Conservation (phyloP, 306 rosid genomes). For the Argentina anserina region DNA sequence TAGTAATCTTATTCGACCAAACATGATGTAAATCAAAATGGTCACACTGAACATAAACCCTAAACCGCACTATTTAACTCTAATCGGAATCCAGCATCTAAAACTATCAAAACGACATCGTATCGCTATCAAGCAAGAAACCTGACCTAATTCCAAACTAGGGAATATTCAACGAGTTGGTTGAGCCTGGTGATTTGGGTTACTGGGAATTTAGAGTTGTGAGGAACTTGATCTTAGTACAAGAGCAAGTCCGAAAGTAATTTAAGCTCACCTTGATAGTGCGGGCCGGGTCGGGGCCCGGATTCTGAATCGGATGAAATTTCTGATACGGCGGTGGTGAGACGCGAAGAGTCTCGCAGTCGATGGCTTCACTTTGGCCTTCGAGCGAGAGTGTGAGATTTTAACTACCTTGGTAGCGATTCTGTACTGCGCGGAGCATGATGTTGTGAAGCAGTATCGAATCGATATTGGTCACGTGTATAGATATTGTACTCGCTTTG, state of each 20-base stretch:
- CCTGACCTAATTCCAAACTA: background rate
- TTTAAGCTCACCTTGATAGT: constrained; percentile 5
- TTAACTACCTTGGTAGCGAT: background rate
- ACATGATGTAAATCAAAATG: background rate
- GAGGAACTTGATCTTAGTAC: background rate
- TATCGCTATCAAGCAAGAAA: background rate
- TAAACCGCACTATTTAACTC: constrained; percentile 27
- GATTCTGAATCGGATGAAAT: constrained; percentile 5
- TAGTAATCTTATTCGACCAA: background rate
- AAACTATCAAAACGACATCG: background rate
- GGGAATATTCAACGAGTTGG: background rate
- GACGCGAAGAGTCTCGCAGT: background rate
- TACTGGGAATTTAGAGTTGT: background rate
- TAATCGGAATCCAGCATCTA: background rate
- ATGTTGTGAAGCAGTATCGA: background rate
- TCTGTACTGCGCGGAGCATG: background rate
- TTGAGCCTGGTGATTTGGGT: no score
- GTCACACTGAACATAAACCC: constrained; percentile 1
- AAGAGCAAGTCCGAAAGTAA: background rate
- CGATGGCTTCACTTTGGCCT: background rate
- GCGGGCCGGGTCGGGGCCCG: background rate
- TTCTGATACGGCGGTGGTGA: background rate
- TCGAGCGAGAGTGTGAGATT: background rate
- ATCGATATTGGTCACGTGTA: background rate
- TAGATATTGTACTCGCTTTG: background rate